Percentiles rank a stretch among this genome's conserved stretches.
These are phyloP conservation scores for Fagopyrum tataricum DNA, from an alignment of 148 eudicot species.

Conservation along the genomic window DNA sequence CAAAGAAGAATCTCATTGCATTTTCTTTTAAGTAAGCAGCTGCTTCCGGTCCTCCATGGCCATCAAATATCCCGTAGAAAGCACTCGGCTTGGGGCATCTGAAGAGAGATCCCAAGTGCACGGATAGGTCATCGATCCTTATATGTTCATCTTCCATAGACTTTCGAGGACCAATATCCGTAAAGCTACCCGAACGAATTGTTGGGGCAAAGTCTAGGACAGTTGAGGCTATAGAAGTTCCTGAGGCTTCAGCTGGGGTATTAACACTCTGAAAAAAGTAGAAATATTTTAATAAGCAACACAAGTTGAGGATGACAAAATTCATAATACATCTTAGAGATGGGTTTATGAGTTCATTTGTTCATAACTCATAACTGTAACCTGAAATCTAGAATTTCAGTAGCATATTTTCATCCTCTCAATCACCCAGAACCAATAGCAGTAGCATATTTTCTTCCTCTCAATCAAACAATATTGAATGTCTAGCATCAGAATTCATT, in stretches of 20 bases:
- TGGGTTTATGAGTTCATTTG: not conserved
- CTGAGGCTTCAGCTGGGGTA: conserved; percentile 39
- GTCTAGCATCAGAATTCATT: not conserved
- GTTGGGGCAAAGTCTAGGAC: conserved; percentile 41
- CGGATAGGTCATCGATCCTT: conserved; percentile 56
- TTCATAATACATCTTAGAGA: not conserved
- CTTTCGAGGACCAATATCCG: conserved; percentile 68
- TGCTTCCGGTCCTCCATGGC: conserved; percentile 59
- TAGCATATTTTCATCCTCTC: too few relatives aligned
- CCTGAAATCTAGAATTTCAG: not conserved
- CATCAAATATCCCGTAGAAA: conserved; percentile 61
- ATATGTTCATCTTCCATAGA: conserved; percentile 83
- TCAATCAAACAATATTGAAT: too few relatives aligned
- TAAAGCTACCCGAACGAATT: conserved; percentile 68
- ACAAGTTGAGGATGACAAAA: not conserved
- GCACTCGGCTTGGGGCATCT: conserved; percentile 44
- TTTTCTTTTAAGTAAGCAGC: conserved; percentile 36
- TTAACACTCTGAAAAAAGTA: conserved; percentile 33
- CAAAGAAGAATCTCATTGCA: conserved; percentile 40
- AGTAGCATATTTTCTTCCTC: not conserved
- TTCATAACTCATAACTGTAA: not conserved
- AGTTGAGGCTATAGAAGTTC: conserved; percentile 22
- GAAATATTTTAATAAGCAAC: not conserved
- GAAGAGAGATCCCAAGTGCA: conserved; percentile 43
- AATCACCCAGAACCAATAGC: not conserved